phyloP scores from a whole-genome alignment of 2,329 filamentous ascomycete genomes.

The Ophioceras dolichostomum region DNA sequence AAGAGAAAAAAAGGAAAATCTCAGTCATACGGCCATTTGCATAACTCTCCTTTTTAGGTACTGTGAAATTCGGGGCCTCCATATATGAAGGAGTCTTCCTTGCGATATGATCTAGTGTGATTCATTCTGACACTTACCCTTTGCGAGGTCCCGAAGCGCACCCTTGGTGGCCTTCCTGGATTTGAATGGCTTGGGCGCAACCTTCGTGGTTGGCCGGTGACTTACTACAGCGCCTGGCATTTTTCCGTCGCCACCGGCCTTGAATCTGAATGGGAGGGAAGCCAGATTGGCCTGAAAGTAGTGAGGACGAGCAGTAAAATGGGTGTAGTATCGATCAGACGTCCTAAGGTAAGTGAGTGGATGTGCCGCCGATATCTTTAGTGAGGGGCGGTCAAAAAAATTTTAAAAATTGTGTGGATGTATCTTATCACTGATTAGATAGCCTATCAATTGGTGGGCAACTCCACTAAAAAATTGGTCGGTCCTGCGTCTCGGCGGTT shows the following conservation, averaged over 20 bases:
- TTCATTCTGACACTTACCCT: slow-evolving; percentile 46
- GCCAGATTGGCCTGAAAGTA: slow-evolving; percentile 43
- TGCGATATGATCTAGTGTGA: not conserved
- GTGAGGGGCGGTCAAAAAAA: slow-evolving; percentile 4
- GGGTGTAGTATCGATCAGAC: too few species aligned
- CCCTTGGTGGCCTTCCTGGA: slow-evolving; percentile 83
- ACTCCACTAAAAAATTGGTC: slow-evolving; percentile 6
- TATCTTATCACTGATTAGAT: slow-evolving; percentile 11
- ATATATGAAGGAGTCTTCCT: too few species aligned
- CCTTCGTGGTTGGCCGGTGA: slow-evolving; percentile 87
- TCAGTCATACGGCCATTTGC: not conserved
- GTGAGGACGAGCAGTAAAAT: too few species aligned
- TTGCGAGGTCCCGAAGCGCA: slow-evolving; percentile 69
- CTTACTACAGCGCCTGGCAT: slow-evolving; percentile 66
- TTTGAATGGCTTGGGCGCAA: slow-evolving; percentile 82
- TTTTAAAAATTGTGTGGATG: not conserved
- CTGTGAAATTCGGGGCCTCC: too few species aligned
- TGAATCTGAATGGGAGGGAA: slow-evolving; percentile 77
- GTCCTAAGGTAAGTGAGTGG: too few species aligned
- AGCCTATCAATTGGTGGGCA: slow-evolving; percentile 3
- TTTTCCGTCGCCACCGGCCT: slow-evolving; percentile 53
- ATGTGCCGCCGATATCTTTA: too few species aligned
- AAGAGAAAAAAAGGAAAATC: too few species aligned
- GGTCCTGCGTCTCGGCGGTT: too few species aligned
- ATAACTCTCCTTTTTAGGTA: not conserved